A percentile compares a stretch with the other conserved stretches of the same genome.
Evolutionary conservation across 2,329 filamentous ascomycete species (phyloP).

Genomic region (Alternaria longipes): DNA sequence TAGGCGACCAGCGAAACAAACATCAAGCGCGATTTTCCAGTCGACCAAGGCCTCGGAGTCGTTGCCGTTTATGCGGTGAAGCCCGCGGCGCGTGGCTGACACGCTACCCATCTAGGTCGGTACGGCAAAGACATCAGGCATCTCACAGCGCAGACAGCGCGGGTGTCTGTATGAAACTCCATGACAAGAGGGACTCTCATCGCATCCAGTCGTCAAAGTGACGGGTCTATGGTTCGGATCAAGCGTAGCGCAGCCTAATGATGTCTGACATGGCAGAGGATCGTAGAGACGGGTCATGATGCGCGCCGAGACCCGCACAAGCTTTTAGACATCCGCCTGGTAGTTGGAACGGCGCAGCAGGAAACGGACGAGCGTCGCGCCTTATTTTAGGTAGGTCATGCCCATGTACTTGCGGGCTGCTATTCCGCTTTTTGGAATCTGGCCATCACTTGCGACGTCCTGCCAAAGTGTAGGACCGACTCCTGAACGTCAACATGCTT

Average conservation of each 20-base stretch:
- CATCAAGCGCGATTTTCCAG: neutral
- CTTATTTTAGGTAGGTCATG: constrained; percentile 25
- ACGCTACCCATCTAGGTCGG: neutral
- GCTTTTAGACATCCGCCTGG: constrained; percentile 17
- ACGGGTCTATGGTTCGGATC: constrained; percentile 14
- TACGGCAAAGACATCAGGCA: constrained; percentile 3
- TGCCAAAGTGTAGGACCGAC: constrained; percentile 9
- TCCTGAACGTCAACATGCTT: constrained; percentile 20
- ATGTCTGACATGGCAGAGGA: constrained; percentile 9
- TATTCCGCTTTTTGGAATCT: constrained; percentile 11
- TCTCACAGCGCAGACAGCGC: constrained; percentile 13
- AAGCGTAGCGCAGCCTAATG: constrained; percentile 14
- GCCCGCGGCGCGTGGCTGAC: constrained; percentile 1
- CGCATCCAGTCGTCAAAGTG: constrained; percentile 15
- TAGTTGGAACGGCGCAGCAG: constrained; percentile 18
- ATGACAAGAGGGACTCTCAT: constrained; percentile 11
- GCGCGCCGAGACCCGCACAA: constrained; percentile 22
- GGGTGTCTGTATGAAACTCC: constrained; percentile 8
- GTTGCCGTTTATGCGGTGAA: constrained; percentile 4
- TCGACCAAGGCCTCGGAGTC: neutral
- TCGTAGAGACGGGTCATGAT: constrained; percentile 19
- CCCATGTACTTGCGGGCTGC: constrained; percentile 21
- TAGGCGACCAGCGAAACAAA: neutral
- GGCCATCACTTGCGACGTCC: constrained; percentile 12
- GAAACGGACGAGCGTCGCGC: constrained; percentile 16